Conservation (phyloP, 2,329 filamentous ascomycete genomes). For the Fusarium siculi region DNA sequence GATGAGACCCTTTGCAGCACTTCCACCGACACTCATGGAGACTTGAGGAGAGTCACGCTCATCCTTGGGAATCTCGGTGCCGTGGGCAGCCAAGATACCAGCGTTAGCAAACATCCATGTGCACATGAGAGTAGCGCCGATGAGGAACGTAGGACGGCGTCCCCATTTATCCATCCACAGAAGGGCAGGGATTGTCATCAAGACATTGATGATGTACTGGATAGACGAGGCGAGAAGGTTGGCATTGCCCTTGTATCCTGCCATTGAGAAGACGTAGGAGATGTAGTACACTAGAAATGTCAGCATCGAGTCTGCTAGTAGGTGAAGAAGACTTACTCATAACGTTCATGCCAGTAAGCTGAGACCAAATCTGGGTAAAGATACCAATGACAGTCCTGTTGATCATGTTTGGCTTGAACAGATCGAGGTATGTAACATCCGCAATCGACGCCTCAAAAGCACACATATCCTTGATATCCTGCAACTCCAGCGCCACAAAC, state of each 20-base stretch:
- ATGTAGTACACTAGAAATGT: conserved; percentile 69
- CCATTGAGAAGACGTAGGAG: conserved; percentile 53
- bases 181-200: conserved; percentile 81
- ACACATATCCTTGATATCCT: conserved; percentile 78
- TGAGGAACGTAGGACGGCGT: conserved; percentile 73
- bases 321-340: conserved; percentile 58
- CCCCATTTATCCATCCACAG: conserved; percentile 81
- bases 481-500: conserved; percentile 74
- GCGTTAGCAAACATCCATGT: conserved; percentile 67
- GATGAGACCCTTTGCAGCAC: conserved; percentile 70
- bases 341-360: conserved; percentile 66
- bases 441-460: conserved; percentile 78
- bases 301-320: background rate
- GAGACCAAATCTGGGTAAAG: conserved; percentile 66
- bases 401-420: conserved; percentile 75
- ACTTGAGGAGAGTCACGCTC: conserved; percentile 57
- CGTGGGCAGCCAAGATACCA: conserved; percentile 60
- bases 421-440: conserved; percentile 76
- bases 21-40: conserved; percentile 59
- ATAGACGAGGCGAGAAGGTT: conserved; percentile 66
- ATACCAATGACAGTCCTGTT: conserved; percentile 63
- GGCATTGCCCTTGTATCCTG: conserved; percentile 56
- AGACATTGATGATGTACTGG: conserved; percentile 78
- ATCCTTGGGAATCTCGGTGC: conserved; percentile 53
- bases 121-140: conserved; percentile 74